A percentile compares a stretch with the other conserved stretches of the same genome.
Evolutionary conservation across 2,329 filamentous ascomycete species (phyloP).

Genomic region (Pseudonectria buxi): DNA sequence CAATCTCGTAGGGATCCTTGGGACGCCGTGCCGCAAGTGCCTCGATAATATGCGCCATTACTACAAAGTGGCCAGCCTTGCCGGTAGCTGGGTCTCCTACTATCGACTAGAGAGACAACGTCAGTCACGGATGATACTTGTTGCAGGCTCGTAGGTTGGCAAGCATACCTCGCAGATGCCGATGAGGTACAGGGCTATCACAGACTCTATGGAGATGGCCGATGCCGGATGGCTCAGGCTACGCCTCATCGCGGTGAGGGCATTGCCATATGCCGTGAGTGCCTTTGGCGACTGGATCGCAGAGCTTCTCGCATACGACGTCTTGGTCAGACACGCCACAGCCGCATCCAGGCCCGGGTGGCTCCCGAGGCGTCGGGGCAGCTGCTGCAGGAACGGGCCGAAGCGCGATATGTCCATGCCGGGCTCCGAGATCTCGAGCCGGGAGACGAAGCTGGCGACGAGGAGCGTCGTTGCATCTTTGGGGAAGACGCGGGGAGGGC

Average conservation of each 20-base stretch:
- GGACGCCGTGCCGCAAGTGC: constrained; percentile 17
- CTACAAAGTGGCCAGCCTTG: constrained; percentile 24
- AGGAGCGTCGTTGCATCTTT: constrained; percentile 24
- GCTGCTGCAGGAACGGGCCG: constrained; percentile 37
- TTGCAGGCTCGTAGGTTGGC: not conserved
- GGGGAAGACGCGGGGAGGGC: constrained; percentile 14
- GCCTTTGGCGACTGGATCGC: constrained; percentile 13
- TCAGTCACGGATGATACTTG: too few relatives aligned
- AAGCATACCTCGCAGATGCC: constrained; percentile 28
- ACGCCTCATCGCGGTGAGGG: constrained; percentile 21
- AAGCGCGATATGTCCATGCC: constrained; percentile 42
- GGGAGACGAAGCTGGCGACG: constrained; percentile 20
- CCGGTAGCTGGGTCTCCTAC: constrained; percentile 19
- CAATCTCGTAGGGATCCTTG: constrained; percentile 20
- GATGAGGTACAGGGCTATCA: constrained; percentile 32
- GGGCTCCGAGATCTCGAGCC: constrained; percentile 34
- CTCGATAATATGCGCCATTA: constrained; percentile 26
- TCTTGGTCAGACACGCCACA: constrained; percentile 23
- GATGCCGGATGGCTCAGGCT: constrained; percentile 22
- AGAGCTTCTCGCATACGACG: constrained; percentile 15
- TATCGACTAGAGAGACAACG: constrained; percentile 21
- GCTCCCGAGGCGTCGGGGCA: constrained; percentile 38
- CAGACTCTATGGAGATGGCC: constrained; percentile 24
- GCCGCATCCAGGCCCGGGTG: constrained; percentile 39
- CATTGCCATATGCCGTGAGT: constrained; percentile 25